Base-by-base conservation (phyloP, 2,329 filamentous ascomycete genomes). In the Botrytis elliptica region DNA sequence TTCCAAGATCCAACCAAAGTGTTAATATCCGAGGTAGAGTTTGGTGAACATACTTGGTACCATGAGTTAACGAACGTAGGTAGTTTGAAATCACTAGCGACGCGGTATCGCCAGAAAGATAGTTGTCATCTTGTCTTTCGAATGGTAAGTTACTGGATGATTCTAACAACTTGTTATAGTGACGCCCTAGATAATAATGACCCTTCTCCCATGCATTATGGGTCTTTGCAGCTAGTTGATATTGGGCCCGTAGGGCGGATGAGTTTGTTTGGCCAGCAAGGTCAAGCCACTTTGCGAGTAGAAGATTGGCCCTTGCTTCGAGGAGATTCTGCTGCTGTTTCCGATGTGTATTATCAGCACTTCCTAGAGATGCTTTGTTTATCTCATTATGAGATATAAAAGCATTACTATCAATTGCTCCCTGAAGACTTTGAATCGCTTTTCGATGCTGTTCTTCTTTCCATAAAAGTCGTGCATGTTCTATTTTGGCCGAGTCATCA, bases 251-350 rank as follows among this genome's bases (percentile, higher is more conserved):
- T 76, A 98, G 88, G 6, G 93, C 90, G 63, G 90, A 88, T 6
- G 93, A 93, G 79, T 97, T 93, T 2, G 94, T 97, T 82, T 98
- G 95, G 8, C 96, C 96, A n/a, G 95, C 93, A 73, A 88, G 91
- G 80, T 98, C 97, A 42, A 98, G 90, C 97, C 97, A 99, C 81
- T 98, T 98, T 20, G 96, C 96, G 40, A 98, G 88, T 52, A 98
- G 86, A 14, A 99, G 86, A 80, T 97, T 91, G 38, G 96, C 95
- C 81, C 94, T 88, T 10, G 91, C 91, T n/a, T 88, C 89, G 63
- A 94, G 83, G 55, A 91, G 83, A 74, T 86, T 88, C 77, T 89
- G 87, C 65, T 89, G 86, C 46, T 75, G 70, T 22, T 79, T 76
- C 20, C 77, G 73, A 29, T 74, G 75, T 33, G 57, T 64, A 25